Evolutionary conservation across 768 basidiomycete species (phyloP).

Genomic region (Leucocoprinus leucothites): DNA sequence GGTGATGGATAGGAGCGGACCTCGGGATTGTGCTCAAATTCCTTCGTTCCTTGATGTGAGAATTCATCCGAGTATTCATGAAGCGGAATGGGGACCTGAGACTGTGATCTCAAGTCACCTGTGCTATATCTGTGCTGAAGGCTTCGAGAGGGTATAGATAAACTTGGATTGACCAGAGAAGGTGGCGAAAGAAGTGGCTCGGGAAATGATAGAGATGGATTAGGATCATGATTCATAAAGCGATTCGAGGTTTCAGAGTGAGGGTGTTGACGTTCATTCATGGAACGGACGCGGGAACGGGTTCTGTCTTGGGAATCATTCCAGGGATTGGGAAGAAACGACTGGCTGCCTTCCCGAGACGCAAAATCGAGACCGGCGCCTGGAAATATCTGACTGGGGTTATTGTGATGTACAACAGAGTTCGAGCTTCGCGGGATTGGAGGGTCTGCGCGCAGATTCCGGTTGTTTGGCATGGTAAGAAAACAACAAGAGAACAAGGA

Average conservation of each 20-base stretch:
- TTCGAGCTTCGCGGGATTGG: background rate
- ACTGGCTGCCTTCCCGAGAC: background rate
- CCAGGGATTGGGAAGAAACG: conserved; percentile 4
- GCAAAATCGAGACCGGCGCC: too few species aligned
- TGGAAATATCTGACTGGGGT: background rate
- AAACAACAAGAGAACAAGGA: background rate
- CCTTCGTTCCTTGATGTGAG: conserved; percentile 20
- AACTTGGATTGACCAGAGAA: conserved; percentile 21
- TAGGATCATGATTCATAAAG: background rate
- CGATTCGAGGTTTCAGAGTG: background rate
- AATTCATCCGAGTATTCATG: conserved; percentile 26
- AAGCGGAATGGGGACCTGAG: conserved; percentile 14
- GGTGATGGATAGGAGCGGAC: background rate
- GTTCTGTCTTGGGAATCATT: background rate
- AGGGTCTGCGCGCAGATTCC: background rate
- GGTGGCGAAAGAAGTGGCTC: conserved; percentile 48
- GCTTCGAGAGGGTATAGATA: conserved; percentile 16
- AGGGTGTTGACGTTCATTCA: background rate
- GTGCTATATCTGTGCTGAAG: conserved; percentile 35
- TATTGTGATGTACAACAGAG: background rate
- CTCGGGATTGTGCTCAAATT: background rate
- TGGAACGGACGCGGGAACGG: conserved; percentile 2
- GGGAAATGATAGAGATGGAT: conserved; percentile 37
- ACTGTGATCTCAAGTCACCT: conserved; percentile 30
- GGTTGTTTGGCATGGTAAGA: background rate